Evolutionary conservation across 345 rosid genomes (phyloP).

Genomic region (Eucalyptus dawsonii): DNA sequence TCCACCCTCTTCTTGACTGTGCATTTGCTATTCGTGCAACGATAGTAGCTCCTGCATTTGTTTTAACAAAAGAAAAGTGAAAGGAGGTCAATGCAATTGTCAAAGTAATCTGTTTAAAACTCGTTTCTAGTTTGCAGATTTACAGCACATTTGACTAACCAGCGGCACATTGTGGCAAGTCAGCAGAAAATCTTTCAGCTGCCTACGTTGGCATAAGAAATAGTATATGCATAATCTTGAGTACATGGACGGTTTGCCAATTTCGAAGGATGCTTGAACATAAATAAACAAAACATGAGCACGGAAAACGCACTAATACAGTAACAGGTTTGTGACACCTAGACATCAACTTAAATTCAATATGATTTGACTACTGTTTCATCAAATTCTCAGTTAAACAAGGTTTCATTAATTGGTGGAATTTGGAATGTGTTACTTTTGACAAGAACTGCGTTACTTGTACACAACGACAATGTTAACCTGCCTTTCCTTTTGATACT

Average conservation of each 20-base stretch:
- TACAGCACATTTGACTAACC: neutral
- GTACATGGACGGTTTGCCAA: neutral
- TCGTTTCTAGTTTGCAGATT: neutral
- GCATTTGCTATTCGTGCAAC: conserved; percentile 88
- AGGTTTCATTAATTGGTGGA: neutral
- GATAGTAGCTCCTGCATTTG: conserved; percentile 75
- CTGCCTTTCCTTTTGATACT: neutral
- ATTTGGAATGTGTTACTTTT: neutral
- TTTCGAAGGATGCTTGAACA: neutral
- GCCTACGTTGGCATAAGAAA: neutral
- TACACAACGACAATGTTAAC: neutral
- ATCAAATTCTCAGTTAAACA: neutral
- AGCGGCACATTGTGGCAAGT: neutral
- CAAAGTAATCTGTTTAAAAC: neutral
- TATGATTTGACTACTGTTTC: neutral
- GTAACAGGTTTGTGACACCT: neutral
- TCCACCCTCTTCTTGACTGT: conserved; percentile 98
- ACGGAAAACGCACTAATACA: neutral
- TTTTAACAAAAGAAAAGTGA: neutral
- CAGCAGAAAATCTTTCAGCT: neutral
- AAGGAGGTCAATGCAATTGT: neutral
- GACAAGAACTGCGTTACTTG: neutral
- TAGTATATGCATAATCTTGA: neutral
- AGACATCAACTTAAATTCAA: neutral
- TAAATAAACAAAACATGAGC: neutral